Evolutionary conservation across 176 grass and related monocot species (phyloP).

Genomic region (Neostapfia colusana): DNA sequence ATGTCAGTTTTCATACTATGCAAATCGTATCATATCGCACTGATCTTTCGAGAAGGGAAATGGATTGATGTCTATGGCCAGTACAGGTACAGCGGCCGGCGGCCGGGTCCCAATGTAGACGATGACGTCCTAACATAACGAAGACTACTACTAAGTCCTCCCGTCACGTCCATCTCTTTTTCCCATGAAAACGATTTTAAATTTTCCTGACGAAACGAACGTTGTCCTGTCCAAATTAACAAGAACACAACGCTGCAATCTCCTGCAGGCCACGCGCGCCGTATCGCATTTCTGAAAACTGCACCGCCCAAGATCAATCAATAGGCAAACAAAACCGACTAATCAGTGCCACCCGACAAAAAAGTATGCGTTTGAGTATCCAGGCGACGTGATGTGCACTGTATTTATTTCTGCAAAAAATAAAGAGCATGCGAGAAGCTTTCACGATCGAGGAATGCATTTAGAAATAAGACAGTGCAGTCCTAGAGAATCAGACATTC

Average conservation of each 20-base stretch:
- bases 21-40: conserved; percentile 25
- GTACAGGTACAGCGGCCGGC: conserved; percentile 14
- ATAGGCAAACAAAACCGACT: too few relatives aligned
- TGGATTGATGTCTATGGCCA: conserved; percentile 27
- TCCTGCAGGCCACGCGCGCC: conserved; percentile 11
- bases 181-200: background rate
- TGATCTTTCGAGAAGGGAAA: conserved; percentile 32
- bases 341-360: background rate
- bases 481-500: conserved; percentile 12
- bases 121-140: conserved; percentile 46
- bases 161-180: background rate
- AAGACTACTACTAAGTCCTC: background rate
- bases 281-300: background rate
- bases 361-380: background rate
- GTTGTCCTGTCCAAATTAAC: conserved; percentile 33
- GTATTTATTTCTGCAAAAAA: conserved; percentile 1
- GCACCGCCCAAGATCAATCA: background rate
- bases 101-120: conserved; percentile 33
- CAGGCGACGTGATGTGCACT: conserved; percentile 23
- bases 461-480: background rate
- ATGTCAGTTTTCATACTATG: conserved; percentile 30
- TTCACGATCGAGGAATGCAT: conserved; percentile 28
- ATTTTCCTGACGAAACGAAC: background rate
- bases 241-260: conserved; percentile 28
- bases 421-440: conserved; percentile 44